Percentiles rank a stretch among this genome's conserved stretches.
Evolutionary conservation across 1,284 basidiomycete genomes (phyloP).

Genomic region (Schizophyllum amplum): DNA sequence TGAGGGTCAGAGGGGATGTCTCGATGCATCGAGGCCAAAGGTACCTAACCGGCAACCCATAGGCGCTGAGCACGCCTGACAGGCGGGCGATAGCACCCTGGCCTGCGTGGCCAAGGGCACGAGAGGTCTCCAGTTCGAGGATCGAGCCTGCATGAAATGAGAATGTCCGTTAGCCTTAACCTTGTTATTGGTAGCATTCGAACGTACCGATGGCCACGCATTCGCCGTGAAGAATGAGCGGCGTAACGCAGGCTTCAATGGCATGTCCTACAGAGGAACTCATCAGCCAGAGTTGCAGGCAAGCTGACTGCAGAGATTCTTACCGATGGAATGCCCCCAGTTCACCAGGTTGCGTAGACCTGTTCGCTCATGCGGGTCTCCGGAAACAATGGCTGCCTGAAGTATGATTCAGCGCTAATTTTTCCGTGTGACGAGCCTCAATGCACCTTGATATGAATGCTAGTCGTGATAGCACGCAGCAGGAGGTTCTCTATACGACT

Average conservation of each 20-base stretch:
- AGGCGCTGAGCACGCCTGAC: constrained; percentile 75
- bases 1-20: too few species aligned
- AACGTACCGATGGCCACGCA: constrained; percentile 73
- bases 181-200: too few species aligned
- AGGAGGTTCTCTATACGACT: background rate
- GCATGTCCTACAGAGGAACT: constrained; percentile 59
- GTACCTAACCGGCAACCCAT: constrained; percentile 87
- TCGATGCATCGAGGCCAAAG: too few species aligned
- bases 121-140: constrained; percentile 85
- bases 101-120: constrained; percentile 78
- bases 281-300: too few species aligned
- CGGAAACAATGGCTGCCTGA: constrained; percentile 93
- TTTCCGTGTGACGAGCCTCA: constrained; percentile 73
- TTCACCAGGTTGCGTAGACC: constrained; percentile 95
- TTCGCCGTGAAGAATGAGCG: constrained; percentile 88
- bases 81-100: constrained; percentile 89
- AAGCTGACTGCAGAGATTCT: too few species aligned
- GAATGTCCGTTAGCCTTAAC: too few species aligned
- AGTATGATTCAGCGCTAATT: too few species aligned
- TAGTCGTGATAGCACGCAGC: background rate
- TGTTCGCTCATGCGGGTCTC: constrained; percentile 85
- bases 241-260: constrained; percentile 90
- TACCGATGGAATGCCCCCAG: constrained; percentile 86
- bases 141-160: constrained; percentile 71
- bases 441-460: constrained; percentile 54